phyloP scores from a whole-genome alignment of 805 yeast species.

The Cyberlindnera lachancei region DNA sequence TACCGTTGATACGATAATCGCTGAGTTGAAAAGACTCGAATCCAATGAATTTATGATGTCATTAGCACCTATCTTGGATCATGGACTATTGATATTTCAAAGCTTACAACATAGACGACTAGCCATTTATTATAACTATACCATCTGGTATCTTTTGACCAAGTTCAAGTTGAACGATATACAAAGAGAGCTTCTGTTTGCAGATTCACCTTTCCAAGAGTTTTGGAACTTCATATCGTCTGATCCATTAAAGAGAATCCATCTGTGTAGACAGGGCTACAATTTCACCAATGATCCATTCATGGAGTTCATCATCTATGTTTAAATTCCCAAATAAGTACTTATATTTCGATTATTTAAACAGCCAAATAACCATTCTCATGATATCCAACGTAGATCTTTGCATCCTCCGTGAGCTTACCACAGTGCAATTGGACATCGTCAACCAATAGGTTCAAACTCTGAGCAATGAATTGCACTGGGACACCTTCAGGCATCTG shows the following conservation, averaged over 20 bases:
- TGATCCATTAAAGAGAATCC: slow-evolving; percentile 8
- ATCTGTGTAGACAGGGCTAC: slow-evolving; percentile 2
- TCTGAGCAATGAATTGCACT: slow-evolving; percentile 49
- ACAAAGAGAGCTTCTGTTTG: not conserved
- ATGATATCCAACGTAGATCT: slow-evolving; percentile 60
- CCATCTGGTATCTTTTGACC: slow-evolving; percentile 8
- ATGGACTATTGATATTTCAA: slow-evolving; percentile 5
- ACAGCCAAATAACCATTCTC: slow-evolving; percentile 55
- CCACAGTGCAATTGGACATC: slow-evolving; percentile 44
- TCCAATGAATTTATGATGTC: slow-evolving; percentile 13
- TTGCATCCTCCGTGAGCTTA: slow-evolving; percentile 58
- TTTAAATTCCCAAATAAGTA: not conserved
- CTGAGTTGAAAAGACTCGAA: slow-evolving; percentile 15
- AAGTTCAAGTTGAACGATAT: slow-evolving; percentile 4
- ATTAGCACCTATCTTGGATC: slow-evolving; percentile 7
- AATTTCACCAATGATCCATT: slow-evolving; percentile 15
- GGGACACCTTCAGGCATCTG: slow-evolving; percentile 77
- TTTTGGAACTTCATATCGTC: slow-evolving; percentile 13
- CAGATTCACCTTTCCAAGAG: slow-evolving; percentile 3
- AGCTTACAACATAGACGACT: slow-evolving; percentile 10
- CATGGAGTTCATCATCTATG: slow-evolving; percentile 8
- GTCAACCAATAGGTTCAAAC: slow-evolving; percentile 41
- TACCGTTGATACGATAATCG: no score
- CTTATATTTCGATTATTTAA: slow-evolving; percentile 11
- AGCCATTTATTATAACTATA: slow-evolving; percentile 15